phyloP scores from a whole-genome alignment of 2,329 filamentous ascomycete genomes.

The Ceratocystis ficicola region DNA sequence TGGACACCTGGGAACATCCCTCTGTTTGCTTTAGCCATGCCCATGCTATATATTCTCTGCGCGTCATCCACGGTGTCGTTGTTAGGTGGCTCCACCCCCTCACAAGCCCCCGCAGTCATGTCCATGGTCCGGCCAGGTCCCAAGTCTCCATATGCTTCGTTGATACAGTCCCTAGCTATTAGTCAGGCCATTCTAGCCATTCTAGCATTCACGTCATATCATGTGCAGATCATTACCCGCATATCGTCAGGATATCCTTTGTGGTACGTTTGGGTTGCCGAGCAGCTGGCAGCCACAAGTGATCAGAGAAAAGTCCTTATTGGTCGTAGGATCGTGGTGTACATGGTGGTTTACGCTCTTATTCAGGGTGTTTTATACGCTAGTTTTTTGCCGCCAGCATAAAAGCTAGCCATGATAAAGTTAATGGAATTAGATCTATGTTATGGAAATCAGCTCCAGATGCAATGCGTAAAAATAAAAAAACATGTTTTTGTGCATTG shows the following conservation, averaged over 20 bases:
- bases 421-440: not conserved
- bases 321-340: slow-evolving; percentile 41
- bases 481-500: not conserved
- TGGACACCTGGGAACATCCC: slow-evolving; percentile 82
- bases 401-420: not conserved
- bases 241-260: slow-evolving; percentile 78
- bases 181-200: slow-evolving; percentile 60
- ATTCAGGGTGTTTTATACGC: slow-evolving; percentile 78
- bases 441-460: too few relatives aligned
- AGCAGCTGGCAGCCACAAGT: slow-evolving; percentile 29
- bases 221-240: slow-evolving; percentile 87
- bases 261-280: slow-evolving; percentile 76
- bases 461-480: not conserved
- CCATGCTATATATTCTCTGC: slow-evolving; percentile 56
- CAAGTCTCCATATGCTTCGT: slow-evolving; percentile 19
- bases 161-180: slow-evolving; percentile 50
- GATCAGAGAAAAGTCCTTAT: slow-evolving; percentile 24
- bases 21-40: slow-evolving; percentile 70
- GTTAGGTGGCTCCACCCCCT: not conserved
- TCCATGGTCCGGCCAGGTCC: slow-evolving; percentile 11
- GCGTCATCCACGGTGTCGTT: slow-evolving; percentile 12
- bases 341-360: slow-evolving; percentile 68
- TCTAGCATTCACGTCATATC: slow-evolving; percentile 66
- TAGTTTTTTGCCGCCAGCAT: slow-evolving; percentile 84
- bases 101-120: not conserved